A percentile compares a stretch with the other conserved stretches of the same genome.
These are phyloP conservation scores for Danielia reshetovae DNA, from an alignment of 805 yeast species.

Conservation along the genomic window DNA sequence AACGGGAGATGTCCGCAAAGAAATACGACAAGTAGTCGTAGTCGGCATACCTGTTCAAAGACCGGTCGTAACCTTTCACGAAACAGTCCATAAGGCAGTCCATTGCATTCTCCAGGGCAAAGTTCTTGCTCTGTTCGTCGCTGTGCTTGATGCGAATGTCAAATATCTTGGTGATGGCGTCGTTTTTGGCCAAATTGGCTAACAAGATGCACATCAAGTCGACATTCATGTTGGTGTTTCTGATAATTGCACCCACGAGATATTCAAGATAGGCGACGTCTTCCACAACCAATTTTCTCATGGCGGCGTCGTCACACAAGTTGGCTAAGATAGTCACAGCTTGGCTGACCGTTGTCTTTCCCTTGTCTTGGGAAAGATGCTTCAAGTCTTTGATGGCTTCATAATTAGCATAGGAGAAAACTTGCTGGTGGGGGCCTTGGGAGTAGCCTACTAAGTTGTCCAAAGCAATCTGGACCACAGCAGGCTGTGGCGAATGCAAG, in stretches of 20 bases:
- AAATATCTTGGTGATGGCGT: slow-evolving; percentile 54
- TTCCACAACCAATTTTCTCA: slow-evolving; percentile 62
- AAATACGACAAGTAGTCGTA: slow-evolving; percentile 83
- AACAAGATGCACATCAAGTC: slow-evolving; percentile 81
- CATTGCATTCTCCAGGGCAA: slow-evolving; percentile 55
- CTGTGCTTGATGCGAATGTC: slow-evolving; percentile 27
- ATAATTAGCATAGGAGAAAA: slow-evolving; percentile 68
- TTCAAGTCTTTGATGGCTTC: slow-evolving; percentile 73
- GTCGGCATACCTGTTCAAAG: slow-evolving; percentile 66
- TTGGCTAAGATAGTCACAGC: slow-evolving; percentile 80
- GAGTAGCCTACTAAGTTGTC: slow-evolving; percentile 81
- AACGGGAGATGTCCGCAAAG: slow-evolving; percentile 86
- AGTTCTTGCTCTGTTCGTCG: slow-evolving; percentile 42
- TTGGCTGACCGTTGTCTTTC: slow-evolving; percentile 54
- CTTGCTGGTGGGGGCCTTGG: slow-evolving; percentile 58
- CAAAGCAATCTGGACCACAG: slow-evolving; percentile 77
- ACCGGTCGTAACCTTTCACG: slow-evolving; percentile 75
- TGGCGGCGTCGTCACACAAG: slow-evolving; percentile 63
- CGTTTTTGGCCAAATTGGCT: slow-evolving; percentile 81
- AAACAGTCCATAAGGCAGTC: slow-evolving; percentile 87
- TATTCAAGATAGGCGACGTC: slow-evolving; percentile 55
- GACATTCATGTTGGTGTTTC: slow-evolving; percentile 59
- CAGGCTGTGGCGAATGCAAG: slow-evolving; percentile 75
- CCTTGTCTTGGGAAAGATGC: slow-evolving; percentile 49
- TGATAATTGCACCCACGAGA: slow-evolving; percentile 48